A percentile compares a stretch with the other conserved stretches of the same genome.
Evolutionary conservation across 1,284 basidiomycete species (phyloP).

Genomic region (Papiliotrema flavescens): DNA sequence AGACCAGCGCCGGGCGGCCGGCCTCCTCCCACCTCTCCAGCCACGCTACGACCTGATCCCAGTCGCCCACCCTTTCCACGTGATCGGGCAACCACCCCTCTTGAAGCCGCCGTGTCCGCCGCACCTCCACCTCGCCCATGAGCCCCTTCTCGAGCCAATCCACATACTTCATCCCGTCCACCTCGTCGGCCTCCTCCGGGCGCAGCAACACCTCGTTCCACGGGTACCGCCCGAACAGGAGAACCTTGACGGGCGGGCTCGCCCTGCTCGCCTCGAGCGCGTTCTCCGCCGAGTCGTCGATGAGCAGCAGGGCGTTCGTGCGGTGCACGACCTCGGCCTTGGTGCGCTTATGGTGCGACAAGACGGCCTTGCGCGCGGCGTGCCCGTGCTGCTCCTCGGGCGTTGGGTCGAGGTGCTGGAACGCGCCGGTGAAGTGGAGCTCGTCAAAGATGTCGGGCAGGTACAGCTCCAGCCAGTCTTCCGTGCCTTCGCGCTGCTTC

Average conservation of each 20-base stretch:
- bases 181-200: slow-evolving; percentile 43
- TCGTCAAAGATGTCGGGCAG: slow-evolving; percentile 67
- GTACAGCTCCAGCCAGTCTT: slow-evolving; percentile 64
- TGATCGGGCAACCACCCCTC: slow-evolving; percentile 43
- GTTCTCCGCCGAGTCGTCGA: slow-evolving; percentile 77
- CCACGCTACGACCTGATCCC: slow-evolving; percentile 47
- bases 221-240: slow-evolving; percentile 71
- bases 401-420: slow-evolving; percentile 48
- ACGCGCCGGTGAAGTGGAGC: slow-evolving; percentile 72
- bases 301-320: slow-evolving; percentile 61
- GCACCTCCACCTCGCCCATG: slow-evolving; percentile 45
- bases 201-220: slow-evolving; percentile 61
- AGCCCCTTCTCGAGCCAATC: slow-evolving; percentile 47
- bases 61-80: slow-evolving; percentile 39
- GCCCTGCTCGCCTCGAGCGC: slow-evolving; percentile 58
- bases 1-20: not conserved
- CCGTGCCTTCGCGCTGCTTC: slow-evolving; percentile 59
- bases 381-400: slow-evolving; percentile 50
- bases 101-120: slow-evolving; percentile 27
- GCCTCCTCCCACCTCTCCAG: slow-evolving; percentile 29
- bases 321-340: slow-evolving; percentile 69
- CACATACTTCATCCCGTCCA: slow-evolving; percentile 60
- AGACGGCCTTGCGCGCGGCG: slow-evolving; percentile 50
- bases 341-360: slow-evolving; percentile 58
- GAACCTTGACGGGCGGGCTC: slow-evolving; percentile 53